Conservation (phyloP, 2,329 filamentous ascomycete genomes). For the Phialemoniopsis sp. region DNA sequence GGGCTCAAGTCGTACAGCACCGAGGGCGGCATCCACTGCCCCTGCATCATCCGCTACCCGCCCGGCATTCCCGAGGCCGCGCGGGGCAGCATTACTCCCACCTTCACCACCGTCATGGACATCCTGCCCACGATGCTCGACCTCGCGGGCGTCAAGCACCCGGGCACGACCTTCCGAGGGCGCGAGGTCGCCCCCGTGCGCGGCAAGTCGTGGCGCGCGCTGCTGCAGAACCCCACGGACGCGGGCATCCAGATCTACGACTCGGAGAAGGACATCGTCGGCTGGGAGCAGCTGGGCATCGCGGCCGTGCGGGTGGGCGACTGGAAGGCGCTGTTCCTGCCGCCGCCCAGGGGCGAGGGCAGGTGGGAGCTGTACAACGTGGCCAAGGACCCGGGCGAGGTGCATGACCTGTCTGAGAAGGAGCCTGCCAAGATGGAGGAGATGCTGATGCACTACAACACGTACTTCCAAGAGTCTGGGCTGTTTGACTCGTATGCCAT, state of each 20-base stretch:
- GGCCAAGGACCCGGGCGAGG: slow-evolving; percentile 23
- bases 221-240: background rate
- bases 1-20: slow-evolving; percentile 29
- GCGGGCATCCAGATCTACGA: background rate
- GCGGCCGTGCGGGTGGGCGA: slow-evolving; percentile 25
- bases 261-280: slow-evolving; percentile 11
- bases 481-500: background rate
- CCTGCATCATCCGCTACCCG: slow-evolving; percentile 32
- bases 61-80: slow-evolving; percentile 4
- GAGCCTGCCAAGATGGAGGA: slow-evolving; percentile 19
- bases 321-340: slow-evolving; percentile 25
- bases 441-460: slow-evolving; percentile 21
- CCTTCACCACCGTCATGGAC: slow-evolving; percentile 50
- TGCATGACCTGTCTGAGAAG: slow-evolving; percentile 17
- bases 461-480: slow-evolving; percentile 19
- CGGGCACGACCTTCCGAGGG: slow-evolving; percentile 31
- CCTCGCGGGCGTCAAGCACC: slow-evolving; percentile 42
- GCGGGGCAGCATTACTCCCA: slow-evolving; percentile 30
- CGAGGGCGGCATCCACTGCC: slow-evolving; percentile 47
- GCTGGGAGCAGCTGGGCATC: slow-evolving; percentile 28
- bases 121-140: slow-evolving; percentile 42
- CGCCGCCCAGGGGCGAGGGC: slow-evolving; percentile 17
- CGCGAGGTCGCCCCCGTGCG: slow-evolving; percentile 20
- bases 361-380: slow-evolving; percentile 27
- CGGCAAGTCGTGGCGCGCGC: slow-evolving; percentile 10